Conservation (phyloP, 2,329 filamentous ascomycete genomes). For the Elsinoe necatrix region DNA sequence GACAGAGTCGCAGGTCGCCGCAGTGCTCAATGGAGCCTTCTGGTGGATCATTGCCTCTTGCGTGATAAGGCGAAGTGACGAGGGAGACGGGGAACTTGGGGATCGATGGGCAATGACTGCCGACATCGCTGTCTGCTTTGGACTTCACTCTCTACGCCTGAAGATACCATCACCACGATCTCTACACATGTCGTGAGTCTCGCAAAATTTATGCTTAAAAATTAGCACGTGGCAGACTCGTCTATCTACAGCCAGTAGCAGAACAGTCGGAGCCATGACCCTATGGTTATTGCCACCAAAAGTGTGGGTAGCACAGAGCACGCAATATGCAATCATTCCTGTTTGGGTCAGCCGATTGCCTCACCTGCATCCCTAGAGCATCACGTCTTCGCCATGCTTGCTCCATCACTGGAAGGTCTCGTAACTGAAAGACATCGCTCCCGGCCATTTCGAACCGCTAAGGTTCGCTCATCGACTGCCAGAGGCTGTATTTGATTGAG, state of each 20-base stretch:
- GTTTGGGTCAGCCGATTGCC: conserved; percentile 2
- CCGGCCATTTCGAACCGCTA: neutral
- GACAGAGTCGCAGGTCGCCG: neutral
- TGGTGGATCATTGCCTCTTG: conserved; percentile 8
- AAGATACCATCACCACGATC: neutral
- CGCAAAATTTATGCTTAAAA: conserved; percentile 3
- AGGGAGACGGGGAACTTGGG: neutral
- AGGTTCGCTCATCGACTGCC: neutral
- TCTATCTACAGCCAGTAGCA: conserved; percentile 8
- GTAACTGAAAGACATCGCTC: neutral
- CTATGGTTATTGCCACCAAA: neutral
- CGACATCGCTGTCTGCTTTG: neutral
- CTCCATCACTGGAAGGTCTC: neutral
- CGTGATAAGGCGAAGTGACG: conserved; percentile 8
- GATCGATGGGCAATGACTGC: neutral
- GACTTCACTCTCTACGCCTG: neutral
- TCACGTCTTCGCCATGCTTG: conserved; percentile 3
- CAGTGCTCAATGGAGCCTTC: neutral
- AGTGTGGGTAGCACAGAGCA: neutral
- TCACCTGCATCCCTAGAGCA: conserved; percentile 12
- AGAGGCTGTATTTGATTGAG: neutral
- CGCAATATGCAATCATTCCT: conserved; percentile 5
- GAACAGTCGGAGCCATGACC: neutral
- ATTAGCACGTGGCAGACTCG: neutral
- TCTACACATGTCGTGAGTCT: neutral